Percentiles rank a stretch among this genome's conserved stretches.
Conservation (phyloP, 2,329 filamentous ascomycete species). For the Cyphellophora attinorum region DNA sequence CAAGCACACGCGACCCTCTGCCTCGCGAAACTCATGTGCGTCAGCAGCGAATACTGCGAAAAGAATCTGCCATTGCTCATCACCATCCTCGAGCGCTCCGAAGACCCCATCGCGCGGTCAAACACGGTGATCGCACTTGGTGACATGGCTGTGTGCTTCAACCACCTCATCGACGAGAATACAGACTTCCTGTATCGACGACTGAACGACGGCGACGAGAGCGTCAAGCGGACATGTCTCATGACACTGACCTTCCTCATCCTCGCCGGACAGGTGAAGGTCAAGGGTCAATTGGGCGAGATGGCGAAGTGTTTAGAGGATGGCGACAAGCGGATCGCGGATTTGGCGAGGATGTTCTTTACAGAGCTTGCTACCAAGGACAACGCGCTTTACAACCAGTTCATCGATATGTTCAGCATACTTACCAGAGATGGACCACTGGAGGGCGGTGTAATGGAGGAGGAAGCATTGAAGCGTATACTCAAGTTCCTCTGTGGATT, state of each 20-base stretch:
- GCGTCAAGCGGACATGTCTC: conserved; percentile 91
- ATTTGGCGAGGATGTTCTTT: conserved; percentile 96
- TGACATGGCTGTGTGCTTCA: conserved; percentile 99
- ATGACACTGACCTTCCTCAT: conserved; percentile 99
- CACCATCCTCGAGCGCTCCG: conserved; percentile 91
- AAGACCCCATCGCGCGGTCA: conserved; percentile 83
- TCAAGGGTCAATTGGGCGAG: conserved; percentile 95
- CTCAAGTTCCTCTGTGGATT: conserved; percentile 91
- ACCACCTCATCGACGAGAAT: conserved; percentile 97
- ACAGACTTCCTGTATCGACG: conserved; percentile 95
- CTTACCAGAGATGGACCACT: conserved; percentile 72
- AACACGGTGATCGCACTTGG: conserved; percentile 95
- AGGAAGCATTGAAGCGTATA: conserved; percentile 77
- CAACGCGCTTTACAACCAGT: conserved; percentile 98
- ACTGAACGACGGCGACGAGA: conserved; percentile 76
- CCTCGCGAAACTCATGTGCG: conserved; percentile 96
- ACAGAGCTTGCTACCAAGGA: conserved; percentile 95
- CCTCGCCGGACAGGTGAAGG: conserved; percentile 93
- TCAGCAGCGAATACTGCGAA: conserved; percentile 94
- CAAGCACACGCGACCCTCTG: conserved; percentile 91
- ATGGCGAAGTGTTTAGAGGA: conserved; percentile 99
- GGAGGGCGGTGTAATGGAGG: conserved; percentile 39
- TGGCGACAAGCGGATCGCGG: conserved; percentile 85
- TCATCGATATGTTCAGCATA: conserved; percentile 97
- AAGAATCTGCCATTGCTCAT: conserved; percentile 85